Evolutionary conservation across 2,329 filamentous ascomycete genomes (phyloP).

Genomic region (Dactylellina haptotyla): DNA sequence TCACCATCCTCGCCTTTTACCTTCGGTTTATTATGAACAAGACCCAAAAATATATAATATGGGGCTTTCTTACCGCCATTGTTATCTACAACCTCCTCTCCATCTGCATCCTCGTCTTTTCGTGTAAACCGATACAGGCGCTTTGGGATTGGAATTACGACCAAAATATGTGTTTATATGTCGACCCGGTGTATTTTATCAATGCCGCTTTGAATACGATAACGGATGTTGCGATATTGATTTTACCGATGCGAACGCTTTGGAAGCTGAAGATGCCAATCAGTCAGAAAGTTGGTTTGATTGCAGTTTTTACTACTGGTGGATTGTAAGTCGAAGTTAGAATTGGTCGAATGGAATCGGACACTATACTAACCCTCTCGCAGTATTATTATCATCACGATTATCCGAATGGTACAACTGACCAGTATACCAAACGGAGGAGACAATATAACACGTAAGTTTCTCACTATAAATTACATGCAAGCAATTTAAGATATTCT

Average conservation of each 20-base stretch:
- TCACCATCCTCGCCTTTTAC: constrained; percentile 50
- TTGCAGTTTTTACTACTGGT: constrained; percentile 62
- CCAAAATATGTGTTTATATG: constrained; percentile 30
- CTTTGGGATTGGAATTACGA: constrained; percentile 45
- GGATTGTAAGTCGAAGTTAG: constrained; percentile 39
- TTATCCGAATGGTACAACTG: constrained; percentile 47
- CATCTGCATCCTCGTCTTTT: constrained; percentile 41
- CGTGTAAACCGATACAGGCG: constrained; percentile 24
- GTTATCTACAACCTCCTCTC: constrained; percentile 43
- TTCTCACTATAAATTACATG: background rate
- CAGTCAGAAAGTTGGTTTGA: constrained; percentile 65
- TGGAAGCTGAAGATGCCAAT: constrained; percentile 64
- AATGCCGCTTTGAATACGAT: constrained; percentile 42
- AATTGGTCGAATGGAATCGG: background rate
- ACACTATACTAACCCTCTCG: background rate
- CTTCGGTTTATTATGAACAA: constrained; percentile 49
- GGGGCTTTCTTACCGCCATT: constrained; percentile 36
- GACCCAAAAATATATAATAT: constrained; percentile 43
- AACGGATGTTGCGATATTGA: constrained; percentile 44
- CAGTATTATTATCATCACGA: constrained; percentile 48
- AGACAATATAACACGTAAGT: constrained; percentile 47
- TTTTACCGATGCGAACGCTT: constrained; percentile 65
- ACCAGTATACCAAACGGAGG: constrained; percentile 46
- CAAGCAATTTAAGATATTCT: background rate
- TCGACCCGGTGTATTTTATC: constrained; percentile 43